Evolutionary conservation across 352 stramenopile genomes (phyloP), one percentile per base, ranked within the genome.

Genomic region (Globisporangium nagaii): DNA sequence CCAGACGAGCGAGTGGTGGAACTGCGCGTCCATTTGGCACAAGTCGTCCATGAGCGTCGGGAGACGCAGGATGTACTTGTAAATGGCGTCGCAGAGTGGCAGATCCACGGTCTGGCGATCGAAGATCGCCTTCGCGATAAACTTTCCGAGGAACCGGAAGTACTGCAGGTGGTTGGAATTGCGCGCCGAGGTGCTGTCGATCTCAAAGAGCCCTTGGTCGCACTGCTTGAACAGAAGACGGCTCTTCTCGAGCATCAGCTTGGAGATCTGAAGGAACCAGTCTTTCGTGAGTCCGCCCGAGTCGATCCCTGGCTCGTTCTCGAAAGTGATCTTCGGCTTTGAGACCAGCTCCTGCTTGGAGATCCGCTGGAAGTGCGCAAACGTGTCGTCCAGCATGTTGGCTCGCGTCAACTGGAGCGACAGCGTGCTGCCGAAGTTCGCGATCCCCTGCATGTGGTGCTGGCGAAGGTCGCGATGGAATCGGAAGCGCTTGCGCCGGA

Each of bases 211-310:
- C 0, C 66, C 68, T 24, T 71, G 64, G 25, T 92, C 78, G 46
- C 76, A 88, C 10, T 42, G 11, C 52, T 73, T 76, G 55, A 90
- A 89, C 9, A 92, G 56, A 13, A 52, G 41, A 1, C 63, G 71
- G 19, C 53, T 49, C 30, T 72, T 75, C 20, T 66, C 53, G 1
- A 65, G 64, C 17, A 68, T 59, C 0, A 74, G 58, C 28, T 84
- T 75, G 13, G 80, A 90, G 19, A 94, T 63, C 52, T 86, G 75
- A 0, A 96, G 60, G 57, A 86, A 96, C 86, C 86, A 96, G 63
- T 96, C 86, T 51, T 96, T 96, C 4, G 87, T 95, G 12, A 96
- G 64, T 10, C 87, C 87, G 17, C 87, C 87, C 15, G 79, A 93
- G 58, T 96, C 87, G 47, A 96, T 96, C 20, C 87, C 87, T 20